phyloP scores from a whole-genome alignment of 805 yeast genomes.

The Myxozyma vanderwaltii region DNA sequence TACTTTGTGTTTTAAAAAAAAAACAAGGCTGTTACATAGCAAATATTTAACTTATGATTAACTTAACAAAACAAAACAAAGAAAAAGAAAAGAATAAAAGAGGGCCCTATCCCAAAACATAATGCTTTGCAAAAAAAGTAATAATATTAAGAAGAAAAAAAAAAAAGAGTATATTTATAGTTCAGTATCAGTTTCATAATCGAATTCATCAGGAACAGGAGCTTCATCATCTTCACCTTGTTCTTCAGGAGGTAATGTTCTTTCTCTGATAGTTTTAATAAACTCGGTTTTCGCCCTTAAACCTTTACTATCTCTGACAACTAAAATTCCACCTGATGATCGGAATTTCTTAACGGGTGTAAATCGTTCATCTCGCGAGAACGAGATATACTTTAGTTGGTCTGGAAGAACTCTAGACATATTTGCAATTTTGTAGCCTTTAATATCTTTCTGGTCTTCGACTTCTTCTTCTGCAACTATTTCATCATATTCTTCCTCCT shows the following conservation, averaged over 20 bases:
- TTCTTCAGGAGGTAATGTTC: constrained; percentile 79
- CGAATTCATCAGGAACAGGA: constrained; percentile 49
- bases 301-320: constrained; percentile 56
- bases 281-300: constrained; percentile 40
- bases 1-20: no score
- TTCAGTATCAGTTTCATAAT: constrained; percentile 40
- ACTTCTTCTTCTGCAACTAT: constrained; percentile 38
- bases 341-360: constrained; percentile 70
- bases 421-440: constrained; percentile 72
- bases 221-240: constrained; percentile 58
- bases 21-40: no score
- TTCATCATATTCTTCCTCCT: constrained; percentile 36
- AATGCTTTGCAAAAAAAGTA: neutral
- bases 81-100: neutral
- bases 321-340: constrained; percentile 61
- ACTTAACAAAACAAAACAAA: neutral
- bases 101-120: neutral
- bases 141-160: neutral
- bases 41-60: neutral
- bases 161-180: neutral
- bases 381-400: constrained; percentile 81
- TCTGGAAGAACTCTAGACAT: constrained; percentile 87
- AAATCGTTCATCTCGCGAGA: constrained; percentile 72
- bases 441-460: constrained; percentile 58
- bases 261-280: constrained; percentile 83